Base-by-base conservation (phyloP, 1,284 basidiomycete species). In the Filobasidium uniguttulatum region DNA sequence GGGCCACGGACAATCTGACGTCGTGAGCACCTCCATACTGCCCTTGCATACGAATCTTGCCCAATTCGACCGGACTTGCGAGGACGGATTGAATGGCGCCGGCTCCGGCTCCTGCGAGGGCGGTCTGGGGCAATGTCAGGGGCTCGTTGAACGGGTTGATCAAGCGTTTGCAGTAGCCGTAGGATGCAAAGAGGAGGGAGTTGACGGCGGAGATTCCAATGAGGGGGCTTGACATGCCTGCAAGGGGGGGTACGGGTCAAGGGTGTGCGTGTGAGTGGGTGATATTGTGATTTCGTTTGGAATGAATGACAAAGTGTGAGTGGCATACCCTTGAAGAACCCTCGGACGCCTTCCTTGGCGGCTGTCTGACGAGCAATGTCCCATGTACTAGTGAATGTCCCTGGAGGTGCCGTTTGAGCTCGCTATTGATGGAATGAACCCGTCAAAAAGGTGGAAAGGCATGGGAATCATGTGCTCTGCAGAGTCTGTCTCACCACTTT, bases 181-280 rank as follows among this genome's bases (percentile, higher is more conserved):
- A 96, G 0, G 89, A 81, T 0, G 86, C 85, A 68, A 97, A 98
- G 6, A 97, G 77, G 17, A 97, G 75, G 10, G 88, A 93, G 70
- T 97, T 97, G 60, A 97, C 91, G 5, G 86, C 90, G 1, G 91
- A 87, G 26, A 98, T 85, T n/a, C 93, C 93, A 38, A 94, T 54
- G 8, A 98, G 73, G 0, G 93, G 93, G 43, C 85, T 88, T 0
- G 82, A 76, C 87, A 90, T 91, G 35, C 88, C 86, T 85, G 59
- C 7, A 12, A 26, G 23, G 7, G 23, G 14, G 31, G 22, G 22
- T 14, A n/a, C n/a, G n/a, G n/a, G n/a, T n/a, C n/a, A n/a, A n/a
- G n/a, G n/a, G n/a, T n/a, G n/a, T n/a, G n/a, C n/a, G n/a, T n/a
- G n/a, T n/a, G n/a, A n/a, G n/a, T n/a, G n/a, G n/a, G n/a, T n/a